A percentile compares a stretch with the other conserved stretches of the same genome.
phyloP scores from a whole-genome alignment of 2,329 filamentous ascomycete genomes.

The Fusarium cyanostomum region DNA sequence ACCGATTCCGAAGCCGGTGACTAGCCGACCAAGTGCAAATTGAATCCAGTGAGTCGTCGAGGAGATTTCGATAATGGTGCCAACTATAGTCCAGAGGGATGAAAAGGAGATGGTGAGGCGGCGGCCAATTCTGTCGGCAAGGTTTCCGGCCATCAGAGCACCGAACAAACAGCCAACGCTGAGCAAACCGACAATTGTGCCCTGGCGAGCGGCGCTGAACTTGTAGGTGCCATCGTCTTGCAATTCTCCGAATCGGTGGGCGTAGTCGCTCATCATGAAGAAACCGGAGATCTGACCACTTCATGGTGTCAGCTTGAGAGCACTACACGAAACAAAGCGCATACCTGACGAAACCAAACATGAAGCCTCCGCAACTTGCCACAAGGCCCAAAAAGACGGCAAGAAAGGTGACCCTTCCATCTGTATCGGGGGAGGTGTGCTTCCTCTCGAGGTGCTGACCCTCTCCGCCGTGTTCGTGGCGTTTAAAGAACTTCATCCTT shows the following conservation, averaged over 20 bases:
- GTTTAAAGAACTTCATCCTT: constrained; percentile 38
- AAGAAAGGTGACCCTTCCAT: constrained; percentile 50
- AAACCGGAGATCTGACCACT: constrained; percentile 71
- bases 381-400: constrained; percentile 61
- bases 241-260: constrained; percentile 60
- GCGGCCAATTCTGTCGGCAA: constrained; percentile 70
- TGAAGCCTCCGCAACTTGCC: constrained; percentile 63
- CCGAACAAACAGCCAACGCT: constrained; percentile 68
- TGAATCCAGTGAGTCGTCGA: constrained; percentile 68
- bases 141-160: constrained; percentile 65
- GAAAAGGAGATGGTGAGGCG: constrained; percentile 69
- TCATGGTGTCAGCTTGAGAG: background rate
- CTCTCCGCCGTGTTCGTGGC: constrained; percentile 30
- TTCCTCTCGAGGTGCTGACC: constrained; percentile 35
- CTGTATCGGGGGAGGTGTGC: constrained; percentile 8
- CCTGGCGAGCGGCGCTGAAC: constrained; percentile 69
- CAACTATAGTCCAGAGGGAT: constrained; percentile 70
- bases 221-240: constrained; percentile 50
- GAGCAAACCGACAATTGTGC: constrained; percentile 69
- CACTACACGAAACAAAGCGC: constrained; percentile 11
- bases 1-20: constrained; percentile 74
- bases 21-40: constrained; percentile 70
- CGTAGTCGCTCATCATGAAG: constrained; percentile 67
- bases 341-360: constrained; percentile 67
- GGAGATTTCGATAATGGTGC: constrained; percentile 71